Evolutionary conservation across 371 early-diverging fungal species (phyloP).

Genomic region (Coemansia sp.): DNA sequence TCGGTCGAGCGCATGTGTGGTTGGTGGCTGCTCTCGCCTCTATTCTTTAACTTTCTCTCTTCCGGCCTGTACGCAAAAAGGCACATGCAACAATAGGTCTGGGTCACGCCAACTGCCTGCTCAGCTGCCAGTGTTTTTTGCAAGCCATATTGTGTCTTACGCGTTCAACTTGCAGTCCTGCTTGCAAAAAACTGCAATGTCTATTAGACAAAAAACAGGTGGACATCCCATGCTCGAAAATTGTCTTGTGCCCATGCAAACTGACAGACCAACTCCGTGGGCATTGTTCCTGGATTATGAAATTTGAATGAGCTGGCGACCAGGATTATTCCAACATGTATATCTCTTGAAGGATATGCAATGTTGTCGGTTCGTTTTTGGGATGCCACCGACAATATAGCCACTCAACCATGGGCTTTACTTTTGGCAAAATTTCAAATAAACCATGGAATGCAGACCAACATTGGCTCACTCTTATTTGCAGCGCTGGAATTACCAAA

Average conservation of each 20-base stretch:
- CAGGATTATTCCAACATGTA: background rate
- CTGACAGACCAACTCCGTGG: background rate
- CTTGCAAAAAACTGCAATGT: background rate
- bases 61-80: background rate
- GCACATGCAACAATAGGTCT: background rate
- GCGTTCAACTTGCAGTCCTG: background rate
- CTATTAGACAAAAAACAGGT: background rate
- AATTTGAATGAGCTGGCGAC: background rate
- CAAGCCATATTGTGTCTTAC: background rate
- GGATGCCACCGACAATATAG: too few relatives aligned
- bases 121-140: background rate
- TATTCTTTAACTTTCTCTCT: background rate
- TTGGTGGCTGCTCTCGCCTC: background rate
- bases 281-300: background rate
- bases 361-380: background rate
- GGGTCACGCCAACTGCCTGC: background rate
- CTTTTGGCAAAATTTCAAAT: background rate
- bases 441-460: background rate
- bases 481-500: background rate
- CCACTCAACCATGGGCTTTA: background rate
- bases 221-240: background rate
- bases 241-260: background rate
- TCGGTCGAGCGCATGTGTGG: background rate
- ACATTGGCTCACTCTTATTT: background rate
- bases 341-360: background rate